Evolutionary conservation across 805 yeast genomes (phyloP).

Genomic region (Candida golubevii): DNA sequence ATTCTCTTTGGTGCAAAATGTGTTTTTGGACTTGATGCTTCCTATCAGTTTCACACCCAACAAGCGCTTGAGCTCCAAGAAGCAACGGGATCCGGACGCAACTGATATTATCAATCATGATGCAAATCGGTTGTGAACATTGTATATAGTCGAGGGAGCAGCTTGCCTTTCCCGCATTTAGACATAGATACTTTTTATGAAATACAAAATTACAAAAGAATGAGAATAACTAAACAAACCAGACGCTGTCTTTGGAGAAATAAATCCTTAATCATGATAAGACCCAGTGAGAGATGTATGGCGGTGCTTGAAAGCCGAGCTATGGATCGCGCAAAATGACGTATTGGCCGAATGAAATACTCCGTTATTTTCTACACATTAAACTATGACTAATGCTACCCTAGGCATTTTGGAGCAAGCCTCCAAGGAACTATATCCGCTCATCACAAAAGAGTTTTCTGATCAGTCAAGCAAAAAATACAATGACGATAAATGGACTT

Average conservation of each 20-base stretch:
- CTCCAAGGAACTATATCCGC: slow-evolving; percentile 20
- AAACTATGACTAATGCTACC: background rate
- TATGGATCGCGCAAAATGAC: no score
- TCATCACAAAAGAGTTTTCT: slow-evolving; percentile 26
- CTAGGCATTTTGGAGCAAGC: slow-evolving; percentile 5
- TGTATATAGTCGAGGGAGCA: background rate
- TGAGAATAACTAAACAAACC: no score
- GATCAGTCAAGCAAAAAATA: slow-evolving; percentile 23
- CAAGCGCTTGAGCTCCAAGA: slow-evolving; percentile 23
- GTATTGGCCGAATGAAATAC: no score
- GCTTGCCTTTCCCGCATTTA: background rate
- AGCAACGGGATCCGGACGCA: slow-evolving; percentile 13
- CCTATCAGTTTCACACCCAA: slow-evolving; percentile 56
- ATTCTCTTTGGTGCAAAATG: slow-evolving; percentile 73
- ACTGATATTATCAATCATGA: slow-evolving; percentile 10
- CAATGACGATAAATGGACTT: slow-evolving; percentile 22
- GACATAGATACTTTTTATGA: no score
- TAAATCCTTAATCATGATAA: no score
- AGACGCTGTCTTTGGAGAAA: no score
- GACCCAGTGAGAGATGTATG: no score
- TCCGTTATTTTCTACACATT: no score
- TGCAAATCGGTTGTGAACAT: background rate
- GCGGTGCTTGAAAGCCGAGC: no score
- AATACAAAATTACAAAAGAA: no score
- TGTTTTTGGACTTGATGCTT: slow-evolving; percentile 58